These are phyloP conservation scores for Geotrichum carabidarum DNA, from an alignment of 1,139 yeast species.

Conservation along the genomic window DNA sequence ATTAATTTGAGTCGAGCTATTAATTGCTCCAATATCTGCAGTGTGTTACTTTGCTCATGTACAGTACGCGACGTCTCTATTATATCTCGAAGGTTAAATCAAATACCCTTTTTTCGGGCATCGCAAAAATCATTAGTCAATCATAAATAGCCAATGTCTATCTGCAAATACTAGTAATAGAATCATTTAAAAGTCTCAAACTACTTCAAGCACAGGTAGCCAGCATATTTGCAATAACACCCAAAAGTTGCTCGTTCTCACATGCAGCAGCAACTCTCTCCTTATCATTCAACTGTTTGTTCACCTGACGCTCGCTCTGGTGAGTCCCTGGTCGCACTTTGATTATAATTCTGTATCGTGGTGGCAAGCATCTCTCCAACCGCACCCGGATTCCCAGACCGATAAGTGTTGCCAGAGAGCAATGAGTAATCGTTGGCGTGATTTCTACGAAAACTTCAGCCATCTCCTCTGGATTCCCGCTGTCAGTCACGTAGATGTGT, in stretches of 20 bases:
- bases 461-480: conserved; percentile 48
- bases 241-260: conserved; percentile 85
- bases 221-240: conserved; percentile 88
- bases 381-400: conserved; percentile 94
- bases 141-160: too few species aligned
- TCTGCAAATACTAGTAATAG: too few species aligned
- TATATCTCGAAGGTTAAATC: too few species aligned
- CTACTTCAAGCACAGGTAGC: conserved; percentile 52
- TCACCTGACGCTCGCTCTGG: conserved; percentile 92
- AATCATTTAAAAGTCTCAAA: not conserved
- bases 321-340: conserved; percentile 87
- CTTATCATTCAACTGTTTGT: conserved; percentile 93
- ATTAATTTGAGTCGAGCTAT: too few species aligned
- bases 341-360: conserved; percentile 74
- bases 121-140: too few species aligned
- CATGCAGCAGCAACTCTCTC: conserved; percentile 98
- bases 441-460: conserved; percentile 77
- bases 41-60: too few species aligned
- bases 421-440: conserved; percentile 97
- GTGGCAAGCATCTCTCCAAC: conserved; percentile 80
- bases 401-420: conserved; percentile 90
- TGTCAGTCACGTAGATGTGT: conserved; percentile 67
- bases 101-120: too few species aligned
- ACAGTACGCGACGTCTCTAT: too few species aligned
- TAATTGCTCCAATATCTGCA: not conserved